Base-by-base conservation (phyloP, 75 land plant species). In the Azolla pinnata region DNA sequence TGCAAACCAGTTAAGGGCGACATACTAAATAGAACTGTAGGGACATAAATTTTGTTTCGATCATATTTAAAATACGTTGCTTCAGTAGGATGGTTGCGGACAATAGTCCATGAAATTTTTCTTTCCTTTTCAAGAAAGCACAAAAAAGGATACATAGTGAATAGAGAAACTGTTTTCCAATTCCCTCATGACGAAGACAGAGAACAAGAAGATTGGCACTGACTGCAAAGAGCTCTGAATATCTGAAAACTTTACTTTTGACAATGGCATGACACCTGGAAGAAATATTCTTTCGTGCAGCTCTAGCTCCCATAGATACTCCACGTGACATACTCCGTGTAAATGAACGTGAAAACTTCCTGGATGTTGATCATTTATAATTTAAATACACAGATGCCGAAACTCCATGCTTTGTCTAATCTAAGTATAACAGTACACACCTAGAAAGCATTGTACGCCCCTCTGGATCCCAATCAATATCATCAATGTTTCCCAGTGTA, bases 141-240 rank as follows among this genome's bases (percentile, higher is more conserved):
- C n/a, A 24, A 24, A 4, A 24, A 52, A 52, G 54, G 54, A 52
- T 52, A 52, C 54, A 52, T 23, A 52, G 14, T 26, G 4, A 25
- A 24, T 52, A 52, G 2, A 52, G 54, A 23, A 52, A 14, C 29
- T 52, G 24, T 26, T 27, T 52, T 10, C 29, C 16, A 61, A 71
- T 71, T 1, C 26, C 49, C 31, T 67, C 54, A 33, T 46, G 57
- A 29, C 29, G 58, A 7, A 49, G 34, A 57, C 74, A 71, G 19
- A 71, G 33, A 44, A 64, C 34, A 1, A 65, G 30, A 25, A 71
- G 33, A 26, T 71, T 71, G 1, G 59, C 44, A 52, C 44, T 59
- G 29, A 71, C 56, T 31, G 29, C 35, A 19, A 65, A 34, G 25
- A 64, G 68, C 51, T 57, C 74, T 0, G 33, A 25, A 31, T 57